Percentiles rank a stretch among this genome's conserved stretches.
These are phyloP conservation scores for Funneliformis geosporum DNA, from an alignment of 192 early-diverging fungal species.

Conservation along the genomic window DNA sequence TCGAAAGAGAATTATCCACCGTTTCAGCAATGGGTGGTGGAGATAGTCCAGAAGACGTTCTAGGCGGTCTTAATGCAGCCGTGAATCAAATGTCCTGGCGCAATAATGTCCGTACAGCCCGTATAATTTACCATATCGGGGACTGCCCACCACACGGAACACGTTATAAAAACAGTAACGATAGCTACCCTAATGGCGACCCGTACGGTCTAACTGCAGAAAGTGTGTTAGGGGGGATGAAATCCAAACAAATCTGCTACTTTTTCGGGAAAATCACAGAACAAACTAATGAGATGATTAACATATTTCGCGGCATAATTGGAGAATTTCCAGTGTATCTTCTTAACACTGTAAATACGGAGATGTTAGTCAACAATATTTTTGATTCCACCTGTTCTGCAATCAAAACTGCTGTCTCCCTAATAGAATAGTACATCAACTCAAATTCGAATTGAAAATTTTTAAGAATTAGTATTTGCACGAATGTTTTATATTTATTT, in stretches of 20 bases:
- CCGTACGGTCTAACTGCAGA: conserved; percentile 25
- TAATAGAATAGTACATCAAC: no score
- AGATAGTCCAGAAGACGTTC: conserved; percentile 31
- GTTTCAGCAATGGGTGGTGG: conserved; percentile 21
- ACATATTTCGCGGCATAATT: conserved; percentile 12
- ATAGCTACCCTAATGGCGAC: conserved; percentile 21
- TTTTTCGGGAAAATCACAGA: conserved; percentile 29
- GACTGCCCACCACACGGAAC: conserved; percentile 31
- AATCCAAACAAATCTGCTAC: conserved; percentile 1
- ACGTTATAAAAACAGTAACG: background rate
- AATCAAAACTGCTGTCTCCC: background rate
- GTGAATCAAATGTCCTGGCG: conserved; percentile 11
- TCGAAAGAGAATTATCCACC: background rate
- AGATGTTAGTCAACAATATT: background rate
- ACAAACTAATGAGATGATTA: conserved; percentile 19
- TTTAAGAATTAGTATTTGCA: no score
- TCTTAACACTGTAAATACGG: background rate
- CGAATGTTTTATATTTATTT: no score
- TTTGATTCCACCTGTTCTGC: background rate
- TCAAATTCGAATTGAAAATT: no score
- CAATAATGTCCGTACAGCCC: background rate
- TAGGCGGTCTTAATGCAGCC: conserved; percentile 27
- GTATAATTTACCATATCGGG: conserved; percentile 24
- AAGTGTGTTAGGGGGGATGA: conserved; percentile 17
- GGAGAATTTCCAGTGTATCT: conserved; percentile 4